Conservation (phyloP, 1,284 basidiomycete genomes). For the Ustilago nuda region DNA sequence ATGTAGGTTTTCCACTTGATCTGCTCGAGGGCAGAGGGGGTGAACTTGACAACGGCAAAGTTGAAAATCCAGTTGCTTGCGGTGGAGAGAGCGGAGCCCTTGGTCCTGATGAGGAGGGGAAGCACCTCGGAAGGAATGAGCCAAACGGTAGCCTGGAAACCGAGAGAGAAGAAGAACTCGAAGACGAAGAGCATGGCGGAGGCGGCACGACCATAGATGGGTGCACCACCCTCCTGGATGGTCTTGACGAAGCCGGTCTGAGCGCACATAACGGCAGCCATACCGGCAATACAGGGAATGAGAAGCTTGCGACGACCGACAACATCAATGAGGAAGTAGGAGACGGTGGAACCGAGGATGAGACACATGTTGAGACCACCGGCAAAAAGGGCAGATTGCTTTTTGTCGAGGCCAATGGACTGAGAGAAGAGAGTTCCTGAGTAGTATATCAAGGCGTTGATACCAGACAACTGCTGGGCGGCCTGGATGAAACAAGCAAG, state of each 20-base stretch:
- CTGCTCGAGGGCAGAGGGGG: slow-evolving; percentile 74
- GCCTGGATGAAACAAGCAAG: slow-evolving; percentile 76
- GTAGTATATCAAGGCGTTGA: slow-evolving; percentile 78
- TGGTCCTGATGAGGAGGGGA: slow-evolving; percentile 68
- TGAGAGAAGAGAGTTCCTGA: slow-evolving; percentile 69
- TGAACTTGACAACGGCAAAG: slow-evolving; percentile 74
- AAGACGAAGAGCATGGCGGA: slow-evolving; percentile 76
- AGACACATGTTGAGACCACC: slow-evolving; percentile 80
- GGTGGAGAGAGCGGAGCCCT: slow-evolving; percentile 68
- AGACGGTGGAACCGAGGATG: slow-evolving; percentile 75
- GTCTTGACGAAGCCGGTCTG: slow-evolving; percentile 72
- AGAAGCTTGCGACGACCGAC: slow-evolving; percentile 77
- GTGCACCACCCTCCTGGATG: slow-evolving; percentile 67
- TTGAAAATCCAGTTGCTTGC: slow-evolving; percentile 68
- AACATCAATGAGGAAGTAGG: slow-evolving; percentile 73
- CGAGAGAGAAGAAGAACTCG: slow-evolving; percentile 78
- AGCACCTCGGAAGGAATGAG: slow-evolving; percentile 70
- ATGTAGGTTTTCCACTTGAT: slow-evolving; percentile 69
- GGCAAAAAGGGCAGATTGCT: slow-evolving; percentile 77
- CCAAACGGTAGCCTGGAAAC: slow-evolving; percentile 79
- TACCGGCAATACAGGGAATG: slow-evolving; percentile 78
- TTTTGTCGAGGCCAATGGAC: slow-evolving; percentile 72
- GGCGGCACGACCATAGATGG: slow-evolving; percentile 73
- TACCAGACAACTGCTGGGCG: slow-evolving; percentile 78
- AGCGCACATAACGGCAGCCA: slow-evolving; percentile 76